These are phyloP conservation scores for Pinus taeda DNA, from an alignment of 75 land plant genomes.

Conservation along the genomic window DNA sequence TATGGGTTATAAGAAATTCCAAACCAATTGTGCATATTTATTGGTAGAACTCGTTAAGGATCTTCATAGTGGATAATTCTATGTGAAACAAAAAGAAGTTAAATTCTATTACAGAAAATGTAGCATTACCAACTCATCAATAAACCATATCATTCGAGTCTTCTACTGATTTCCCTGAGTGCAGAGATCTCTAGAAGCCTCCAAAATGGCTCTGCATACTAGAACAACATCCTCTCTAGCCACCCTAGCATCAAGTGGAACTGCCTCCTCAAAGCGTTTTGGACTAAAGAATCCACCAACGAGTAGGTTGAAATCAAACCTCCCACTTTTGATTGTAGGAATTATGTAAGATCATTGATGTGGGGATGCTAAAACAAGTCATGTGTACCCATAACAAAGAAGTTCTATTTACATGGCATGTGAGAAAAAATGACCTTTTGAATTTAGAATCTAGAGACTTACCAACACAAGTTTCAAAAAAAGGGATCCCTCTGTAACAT, in stretches of 20 bases:
- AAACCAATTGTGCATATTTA: too few species aligned
- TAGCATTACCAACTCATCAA: constrained; percentile 87
- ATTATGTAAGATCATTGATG: constrained; percentile 98
- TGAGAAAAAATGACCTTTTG: constrained; percentile 2
- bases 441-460: background rate
- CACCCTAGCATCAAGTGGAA: constrained; percentile 96
- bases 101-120: background rate
- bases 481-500: too few species aligned
- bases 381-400: constrained; percentile 88
- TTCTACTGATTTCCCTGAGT: constrained; percentile 88
- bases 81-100: too few species aligned
- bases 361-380: constrained; percentile 97
- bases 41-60: too few species aligned
- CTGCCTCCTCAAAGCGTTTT: constrained; percentile 88
- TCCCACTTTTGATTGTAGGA: constrained; percentile 82
- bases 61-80: too few species aligned
- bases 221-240: constrained; percentile 68
- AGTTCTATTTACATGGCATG: constrained; percentile 99
- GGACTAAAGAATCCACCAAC: constrained; percentile 99
- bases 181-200: constrained; percentile 89
- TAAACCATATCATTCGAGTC: constrained; percentile 98
- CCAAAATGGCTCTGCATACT: constrained; percentile 72
- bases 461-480: too few species aligned
- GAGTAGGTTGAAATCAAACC: constrained; percentile 86
- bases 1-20: too few species aligned